Evolutionary conservation across 2,329 filamentous ascomycete genomes (phyloP).

Genomic region (Aspergillus terreus): DNA sequence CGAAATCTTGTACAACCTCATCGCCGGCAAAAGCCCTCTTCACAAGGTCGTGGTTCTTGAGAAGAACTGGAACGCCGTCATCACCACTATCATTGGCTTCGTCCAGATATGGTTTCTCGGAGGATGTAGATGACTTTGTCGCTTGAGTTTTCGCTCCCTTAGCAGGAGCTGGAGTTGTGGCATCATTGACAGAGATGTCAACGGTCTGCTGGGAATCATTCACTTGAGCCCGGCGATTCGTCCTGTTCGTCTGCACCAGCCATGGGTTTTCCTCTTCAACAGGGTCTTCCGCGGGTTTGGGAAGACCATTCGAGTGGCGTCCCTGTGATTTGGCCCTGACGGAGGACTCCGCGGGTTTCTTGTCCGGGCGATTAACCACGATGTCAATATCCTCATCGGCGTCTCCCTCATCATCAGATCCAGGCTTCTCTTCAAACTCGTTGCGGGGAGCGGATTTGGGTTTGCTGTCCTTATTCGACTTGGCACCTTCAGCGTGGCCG

Average conservation of each 20-base stretch:
- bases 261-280: constrained; percentile 36
- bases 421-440: constrained; percentile 60
- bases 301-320: constrained; percentile 12
- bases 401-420: constrained; percentile 46
- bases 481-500: constrained; percentile 31
- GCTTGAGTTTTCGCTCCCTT: constrained; percentile 21
- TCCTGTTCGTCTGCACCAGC: constrained; percentile 32
- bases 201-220: constrained; percentile 28
- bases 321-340: constrained; percentile 15
- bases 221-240: constrained; percentile 26
- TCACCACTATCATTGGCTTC: constrained; percentile 42
- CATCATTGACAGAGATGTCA: constrained; percentile 30
- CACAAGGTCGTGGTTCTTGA: constrained; percentile 63
- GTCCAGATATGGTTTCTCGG: constrained; percentile 33
- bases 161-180: constrained; percentile 11
- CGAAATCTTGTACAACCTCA: constrained; percentile 77
- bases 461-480: constrained; percentile 25
- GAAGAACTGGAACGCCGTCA: constrained; percentile 37
- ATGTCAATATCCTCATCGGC: constrained; percentile 27
- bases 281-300: constrained; percentile 16
- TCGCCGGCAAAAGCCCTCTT: constrained; percentile 83
- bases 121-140: constrained; percentile 12
- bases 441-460: constrained; percentile 35
- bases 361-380: constrained; percentile 23
- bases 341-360: constrained; percentile 13